Conservation (phyloP, 139 green algal species). For the Asterochloris erici region DNA sequence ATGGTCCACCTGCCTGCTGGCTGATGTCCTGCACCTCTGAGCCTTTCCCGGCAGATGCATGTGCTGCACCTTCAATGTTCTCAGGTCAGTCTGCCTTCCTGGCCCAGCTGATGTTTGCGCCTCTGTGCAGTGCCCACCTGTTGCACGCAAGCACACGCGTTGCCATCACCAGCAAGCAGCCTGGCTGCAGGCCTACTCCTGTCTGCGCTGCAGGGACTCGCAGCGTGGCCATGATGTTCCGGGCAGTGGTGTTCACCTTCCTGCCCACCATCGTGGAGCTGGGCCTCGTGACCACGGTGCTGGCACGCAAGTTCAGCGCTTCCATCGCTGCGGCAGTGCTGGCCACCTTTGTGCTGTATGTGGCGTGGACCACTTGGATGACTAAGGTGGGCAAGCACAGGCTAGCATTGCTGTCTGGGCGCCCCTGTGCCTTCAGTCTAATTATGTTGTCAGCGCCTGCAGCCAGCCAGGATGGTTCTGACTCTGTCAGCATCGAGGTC, state of each 20-base stretch:
- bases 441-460: too few species aligned
- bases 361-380: slow-evolving; percentile 77
- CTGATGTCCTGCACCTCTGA: too few species aligned
- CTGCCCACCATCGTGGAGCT: slow-evolving; percentile 90
- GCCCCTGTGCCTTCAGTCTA: too few species aligned
- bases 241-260: slow-evolving; percentile 92
- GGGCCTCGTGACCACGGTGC: slow-evolving; percentile 69
- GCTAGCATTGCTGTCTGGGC: neutral
- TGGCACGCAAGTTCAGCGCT: slow-evolving; percentile 60
- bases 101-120: neutral
- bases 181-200: neutral
- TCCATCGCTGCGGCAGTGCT: slow-evolving; percentile 62
- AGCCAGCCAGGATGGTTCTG: too few species aligned
- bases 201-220: slow-evolving; percentile 63
- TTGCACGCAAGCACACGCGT: neutral
- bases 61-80: too few species aligned
- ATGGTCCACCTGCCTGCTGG: too few species aligned
- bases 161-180: neutral
- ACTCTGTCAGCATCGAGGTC: too few species aligned
- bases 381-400: slow-evolving; percentile 47
- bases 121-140: neutral
- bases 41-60: too few species aligned
- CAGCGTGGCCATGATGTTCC: slow-evolving; percentile 90
- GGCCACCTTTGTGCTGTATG: slow-evolving; percentile 84
- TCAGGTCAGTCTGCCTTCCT: too few species aligned